phyloP scores from a whole-genome alignment of 2,329 filamentous ascomycete genomes.

The Colletotrichum liaoningense region DNA sequence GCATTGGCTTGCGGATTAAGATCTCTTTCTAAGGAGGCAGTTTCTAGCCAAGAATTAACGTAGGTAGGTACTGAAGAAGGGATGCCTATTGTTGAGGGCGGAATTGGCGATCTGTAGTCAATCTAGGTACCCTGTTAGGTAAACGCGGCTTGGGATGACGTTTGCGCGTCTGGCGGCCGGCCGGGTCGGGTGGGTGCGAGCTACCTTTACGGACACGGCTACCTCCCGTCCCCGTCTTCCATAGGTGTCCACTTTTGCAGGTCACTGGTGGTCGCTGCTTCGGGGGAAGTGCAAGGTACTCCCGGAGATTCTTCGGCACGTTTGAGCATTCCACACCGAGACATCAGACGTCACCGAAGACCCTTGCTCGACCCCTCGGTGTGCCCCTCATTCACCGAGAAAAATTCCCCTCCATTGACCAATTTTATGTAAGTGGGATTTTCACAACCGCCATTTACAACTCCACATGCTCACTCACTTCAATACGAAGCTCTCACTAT shows the following conservation, averaged over 20 bases:
- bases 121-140: slow-evolving; percentile 11
- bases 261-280: slow-evolving; percentile 6
- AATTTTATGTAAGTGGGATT: slow-evolving; percentile 33
- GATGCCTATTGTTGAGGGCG: background rate
- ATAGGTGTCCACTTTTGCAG: slow-evolving; percentile 22
- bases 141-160: slow-evolving; percentile 34
- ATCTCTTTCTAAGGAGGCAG: background rate
- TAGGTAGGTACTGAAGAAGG: too few species aligned
- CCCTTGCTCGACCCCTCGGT: background rate
- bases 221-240: slow-evolving; percentile 6
- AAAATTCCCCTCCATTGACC: slow-evolving; percentile 32
- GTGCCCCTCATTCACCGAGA: slow-evolving; percentile 36
- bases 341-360: slow-evolving; percentile 3
- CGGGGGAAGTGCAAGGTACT: background rate
- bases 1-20: slow-evolving; percentile 30
- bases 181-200: slow-evolving; percentile 8
- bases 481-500: background rate
- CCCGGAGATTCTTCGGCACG: slow-evolving; percentile 23
- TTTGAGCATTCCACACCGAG: background rate
- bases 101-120: slow-evolving; percentile 9
- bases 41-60: background rate
- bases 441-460: background rate
- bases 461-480: background rate
- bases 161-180: slow-evolving; percentile 30
- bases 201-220: background rate